Percentiles rank a stretch among this genome's conserved stretches.
These are phyloP conservation scores for Biancaea sappan DNA, from an alignment of 306 rosid species.

Conservation along the genomic window DNA sequence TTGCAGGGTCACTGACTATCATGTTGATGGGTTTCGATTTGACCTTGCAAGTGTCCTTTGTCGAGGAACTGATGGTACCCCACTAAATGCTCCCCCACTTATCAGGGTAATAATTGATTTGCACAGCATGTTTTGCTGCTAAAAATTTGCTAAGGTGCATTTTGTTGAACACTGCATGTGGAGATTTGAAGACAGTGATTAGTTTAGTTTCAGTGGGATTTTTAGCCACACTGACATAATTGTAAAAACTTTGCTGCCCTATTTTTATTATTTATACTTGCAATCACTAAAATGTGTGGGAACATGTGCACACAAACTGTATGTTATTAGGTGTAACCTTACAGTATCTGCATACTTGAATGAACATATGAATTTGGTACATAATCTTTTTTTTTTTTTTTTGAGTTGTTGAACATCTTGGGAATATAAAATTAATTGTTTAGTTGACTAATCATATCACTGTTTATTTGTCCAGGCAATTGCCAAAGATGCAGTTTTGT, in stretches of 20 bases:
- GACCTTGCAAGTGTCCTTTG: slow-evolving; percentile 94
- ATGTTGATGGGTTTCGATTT: slow-evolving; percentile 96
- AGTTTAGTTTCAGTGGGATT: neutral
- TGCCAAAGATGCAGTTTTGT: slow-evolving; percentile 79
- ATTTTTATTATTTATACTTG: neutral
- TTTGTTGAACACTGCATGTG: neutral
- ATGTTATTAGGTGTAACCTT: neutral
- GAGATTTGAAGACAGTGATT: slow-evolving; percentile 10
- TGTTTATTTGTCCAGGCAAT: slow-evolving; percentile 64
- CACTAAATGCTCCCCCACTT: slow-evolving; percentile 78
- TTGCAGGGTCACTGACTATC: slow-evolving; percentile 90
- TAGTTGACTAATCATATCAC: slow-evolving; percentile 20
- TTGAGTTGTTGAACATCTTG: neutral
- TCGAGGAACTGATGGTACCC: slow-evolving; percentile 88
- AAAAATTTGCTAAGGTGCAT: neutral
- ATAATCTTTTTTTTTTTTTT: neutral
- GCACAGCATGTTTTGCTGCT: neutral
- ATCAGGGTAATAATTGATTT: slow-evolving; percentile 61
- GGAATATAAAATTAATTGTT: slow-evolving; percentile 19
- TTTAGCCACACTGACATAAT: neutral
- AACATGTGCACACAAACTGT: neutral
- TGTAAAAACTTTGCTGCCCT: neutral
- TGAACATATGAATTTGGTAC: neutral
- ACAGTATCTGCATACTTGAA: neutral
- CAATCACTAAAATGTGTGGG: neutral